Evolutionary conservation across 2,329 filamentous ascomycete species (phyloP), one percentile per base, ranked within the genome.

Genomic region (Ceratocystis diversiconidia): DNA sequence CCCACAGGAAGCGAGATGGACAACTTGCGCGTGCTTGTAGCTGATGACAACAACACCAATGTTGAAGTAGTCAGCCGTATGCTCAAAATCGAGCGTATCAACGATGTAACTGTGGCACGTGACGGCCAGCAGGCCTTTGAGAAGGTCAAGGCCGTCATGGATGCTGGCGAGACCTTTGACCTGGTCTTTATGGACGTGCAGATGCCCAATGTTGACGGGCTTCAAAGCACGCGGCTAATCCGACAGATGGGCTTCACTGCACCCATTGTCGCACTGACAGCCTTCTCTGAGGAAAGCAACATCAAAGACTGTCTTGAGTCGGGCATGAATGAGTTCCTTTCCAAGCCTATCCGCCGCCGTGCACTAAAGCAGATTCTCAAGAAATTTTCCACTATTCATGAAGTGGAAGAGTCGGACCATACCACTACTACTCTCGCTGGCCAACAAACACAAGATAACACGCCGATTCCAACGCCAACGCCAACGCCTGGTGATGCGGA

Each of bases 151-250:
- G 85, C 85, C 17, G 88, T 85, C 69, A 94, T 95, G 88, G 84
- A 86, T 62, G 82, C 81, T 32, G 82, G 86, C 63, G 79, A 82
- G 65, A 82, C 82, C 1, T 96, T 92, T 72, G 90, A 95, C 70
- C 79, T 96, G 30, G 92, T 96, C 69, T 94, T 96, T 72, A 96
- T 96, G 92, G 92, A 96, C 71, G 87, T 96, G 6, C 90, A 89
- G 75, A 96, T 96, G 92, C 92, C 92, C 2, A 95, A 94, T 69
- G 81, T 96, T 15, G 91, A 96, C 72, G 92, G 92, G 1, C 77
- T 96, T 28, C 87, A 96, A 73, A 92, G 88, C 60, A 96, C 92
- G 0, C 83, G 87, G 8, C 78, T 95, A 43, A 96, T 96, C 70
- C 84, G 92, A 5, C 79, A 90, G 73, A 88, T 92, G 78, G 92